Evolutionary conservation across 169 alveolate genomes (phyloP).

Genomic region (Plasmodium reichenowi): DNA sequence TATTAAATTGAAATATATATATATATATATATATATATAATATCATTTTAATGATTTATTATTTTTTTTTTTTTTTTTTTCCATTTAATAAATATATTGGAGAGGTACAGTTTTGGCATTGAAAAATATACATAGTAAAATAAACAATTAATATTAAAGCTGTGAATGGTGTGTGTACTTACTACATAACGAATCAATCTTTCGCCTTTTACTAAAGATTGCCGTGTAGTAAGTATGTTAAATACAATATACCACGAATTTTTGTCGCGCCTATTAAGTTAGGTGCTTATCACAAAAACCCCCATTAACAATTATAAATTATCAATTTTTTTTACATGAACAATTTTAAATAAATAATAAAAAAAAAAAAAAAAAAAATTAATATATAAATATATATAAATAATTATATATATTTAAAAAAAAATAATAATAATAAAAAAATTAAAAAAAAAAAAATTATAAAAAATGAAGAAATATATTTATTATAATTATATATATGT

Average conservation of each 20-base stretch:
- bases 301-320: conserved; percentile 28
- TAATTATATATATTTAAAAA: no score
- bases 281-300: conserved; percentile 8
- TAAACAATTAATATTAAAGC: background rate
- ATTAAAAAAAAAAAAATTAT: no score
- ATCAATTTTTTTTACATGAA: conserved; percentile 44
- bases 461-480: no score
- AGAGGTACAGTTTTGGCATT: conserved; percentile 62
- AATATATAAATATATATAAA: no score
- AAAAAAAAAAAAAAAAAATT: no score
- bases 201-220: conserved; percentile 99
- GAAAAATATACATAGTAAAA: conserved; percentile 44
- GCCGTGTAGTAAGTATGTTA: conserved; percentile 94
- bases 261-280: conserved; percentile 80
- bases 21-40: background rate
- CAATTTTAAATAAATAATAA: no score
- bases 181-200: conserved; percentile 92
- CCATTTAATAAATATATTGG: conserved; percentile 2
- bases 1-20: background rate
- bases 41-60: background rate
- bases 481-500: no score
- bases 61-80: background rate
- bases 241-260: conserved; percentile 82
- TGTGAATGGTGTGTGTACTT: conserved; percentile 59
- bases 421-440: no score